Conservation (phyloP, 116 monocot species). For the Papilionanthe hybrid region DNA sequence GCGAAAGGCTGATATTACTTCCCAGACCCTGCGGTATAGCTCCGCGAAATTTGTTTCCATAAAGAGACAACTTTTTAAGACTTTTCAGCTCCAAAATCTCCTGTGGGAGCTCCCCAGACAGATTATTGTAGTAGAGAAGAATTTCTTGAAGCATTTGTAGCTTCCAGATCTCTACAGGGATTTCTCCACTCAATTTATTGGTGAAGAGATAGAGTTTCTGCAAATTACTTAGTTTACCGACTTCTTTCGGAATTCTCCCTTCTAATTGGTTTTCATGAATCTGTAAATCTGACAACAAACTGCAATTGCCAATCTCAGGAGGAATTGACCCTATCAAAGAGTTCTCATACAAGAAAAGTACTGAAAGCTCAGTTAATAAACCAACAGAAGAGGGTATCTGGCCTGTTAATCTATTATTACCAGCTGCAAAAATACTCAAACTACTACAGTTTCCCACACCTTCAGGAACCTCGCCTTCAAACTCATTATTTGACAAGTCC, state of each 20-base stretch:
- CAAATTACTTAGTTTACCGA: constrained; percentile 49
- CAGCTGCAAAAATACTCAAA: constrained; percentile 30
- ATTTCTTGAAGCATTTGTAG: constrained; percentile 45
- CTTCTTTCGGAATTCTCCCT: constrained; percentile 52
- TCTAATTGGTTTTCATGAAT: constrained; percentile 55
- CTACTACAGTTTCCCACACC: constrained; percentile 51
- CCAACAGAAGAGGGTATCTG: constrained; percentile 60
- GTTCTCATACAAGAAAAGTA: constrained; percentile 47
- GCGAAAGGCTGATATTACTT: constrained; percentile 39
- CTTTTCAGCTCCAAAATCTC: constrained; percentile 53
- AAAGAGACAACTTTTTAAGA: constrained; percentile 61
- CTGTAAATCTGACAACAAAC: constrained; percentile 36
- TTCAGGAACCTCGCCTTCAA: constrained; percentile 53
- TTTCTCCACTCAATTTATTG: constrained; percentile 62
- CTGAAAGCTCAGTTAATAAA: constrained; percentile 31
- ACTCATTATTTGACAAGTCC: constrained; percentile 37
- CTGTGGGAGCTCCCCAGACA: constrained; percentile 54
- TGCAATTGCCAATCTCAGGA: constrained; percentile 56
- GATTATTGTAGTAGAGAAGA: constrained; percentile 53
- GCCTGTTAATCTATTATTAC: constrained; percentile 49
- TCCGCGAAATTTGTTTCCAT: constrained; percentile 59
- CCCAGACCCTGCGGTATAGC: constrained; percentile 67
- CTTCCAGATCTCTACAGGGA: constrained; percentile 66
- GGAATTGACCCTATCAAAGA: constrained; percentile 64
- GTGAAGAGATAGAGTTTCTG: constrained; percentile 38